Base-by-base conservation (phyloP, 2,329 filamentous ascomycete genomes). In the Neopestalotiopsis sp. region DNA sequence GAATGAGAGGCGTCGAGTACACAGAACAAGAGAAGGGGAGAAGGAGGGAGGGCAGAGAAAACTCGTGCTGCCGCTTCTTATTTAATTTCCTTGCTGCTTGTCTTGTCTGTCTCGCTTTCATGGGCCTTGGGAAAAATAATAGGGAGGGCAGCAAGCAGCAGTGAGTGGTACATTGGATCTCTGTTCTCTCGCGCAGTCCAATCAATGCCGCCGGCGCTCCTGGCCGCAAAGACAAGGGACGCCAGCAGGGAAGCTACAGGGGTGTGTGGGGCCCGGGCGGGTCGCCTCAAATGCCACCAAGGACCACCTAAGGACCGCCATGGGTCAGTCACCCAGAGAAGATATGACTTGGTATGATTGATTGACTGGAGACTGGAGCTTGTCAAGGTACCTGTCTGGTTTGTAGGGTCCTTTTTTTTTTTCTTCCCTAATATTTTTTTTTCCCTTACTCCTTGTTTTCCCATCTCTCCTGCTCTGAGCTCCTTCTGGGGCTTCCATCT, bases 11-110 rank as follows among this genome's bases (percentile, higher is more conserved):
- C 71, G 71, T 73, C 73, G 71, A 74, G 72, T 74, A 71, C 69
- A 64, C 61, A 34, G 61, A 72, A 78, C 73, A 72, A 72, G 69
- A 75, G 73, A 75, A 74, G 72, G 70, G 73, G 70, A 69, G 71
- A 65, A 72, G 45, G n/a, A 52, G 45, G 45, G 70, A 71, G 70
- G 62, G 70, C 42, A 69, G 64, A 62, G 69, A 70, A 69, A 71
- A 68, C 68, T 66, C 74, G 75, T 32, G 65, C 74, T 74, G 71
- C 72, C 71, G 74, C 73, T 71, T 74, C 71, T 75, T 78, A 79
- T 78, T 79, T 78, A 78, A 78, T 71, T 78, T 77, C 77, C 77
- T 77, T 78, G 69, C 76, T 78, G 69, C 76, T 76, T 77, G 75
- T 76, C 30, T 38, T n/a, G 24, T 52, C 45, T 17, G 45, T 24